A percentile compares a stretch with the other conserved stretches of the same genome.
Conservation (phyloP, 1,284 basidiomycete species). For the Papiliotrema terrestris region DNA sequence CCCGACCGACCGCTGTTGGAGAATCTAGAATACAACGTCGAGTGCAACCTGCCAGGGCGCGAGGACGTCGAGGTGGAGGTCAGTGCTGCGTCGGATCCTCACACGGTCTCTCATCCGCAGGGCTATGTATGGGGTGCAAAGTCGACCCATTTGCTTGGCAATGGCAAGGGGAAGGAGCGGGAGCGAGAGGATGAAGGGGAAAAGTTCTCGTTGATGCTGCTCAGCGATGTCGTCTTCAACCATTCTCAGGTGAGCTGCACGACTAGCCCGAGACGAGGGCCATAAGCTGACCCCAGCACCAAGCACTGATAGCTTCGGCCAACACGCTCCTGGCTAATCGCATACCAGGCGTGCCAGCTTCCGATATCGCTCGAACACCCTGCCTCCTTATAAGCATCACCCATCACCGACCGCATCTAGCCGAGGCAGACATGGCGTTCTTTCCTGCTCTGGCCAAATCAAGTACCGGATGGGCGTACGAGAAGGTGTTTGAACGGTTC, state of each 20-base stretch:
- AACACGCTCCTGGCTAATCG: constrained; percentile 52
- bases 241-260: constrained; percentile 37
- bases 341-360: constrained; percentile 23
- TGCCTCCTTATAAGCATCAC: constrained; percentile 84
- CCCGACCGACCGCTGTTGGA: constrained; percentile 75
- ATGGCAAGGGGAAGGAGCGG: constrained; percentile 12
- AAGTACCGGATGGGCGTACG: constrained; percentile 65
- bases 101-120: constrained; percentile 41
- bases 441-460: constrained; percentile 53
- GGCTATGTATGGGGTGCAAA: constrained; percentile 90
- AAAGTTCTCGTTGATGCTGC: too few species aligned
- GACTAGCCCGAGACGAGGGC: too few species aligned
- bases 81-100: constrained; percentile 45
- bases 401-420: constrained; percentile 83
- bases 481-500: constrained; percentile 65
- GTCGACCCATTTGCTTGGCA: constrained; percentile 57
- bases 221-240: constrained; percentile 72
- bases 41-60: constrained; percentile 54
- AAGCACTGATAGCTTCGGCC: constrained; percentile 74
- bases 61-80: constrained; percentile 51
- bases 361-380: constrained; percentile 45
- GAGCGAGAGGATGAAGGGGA: constrained; percentile 63
- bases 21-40: constrained; percentile 71
- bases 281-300: constrained; percentile 54
- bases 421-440: constrained; percentile 79